Conservation (phyloP, 805 yeast genomes). For the Candida odintsovae region DNA sequence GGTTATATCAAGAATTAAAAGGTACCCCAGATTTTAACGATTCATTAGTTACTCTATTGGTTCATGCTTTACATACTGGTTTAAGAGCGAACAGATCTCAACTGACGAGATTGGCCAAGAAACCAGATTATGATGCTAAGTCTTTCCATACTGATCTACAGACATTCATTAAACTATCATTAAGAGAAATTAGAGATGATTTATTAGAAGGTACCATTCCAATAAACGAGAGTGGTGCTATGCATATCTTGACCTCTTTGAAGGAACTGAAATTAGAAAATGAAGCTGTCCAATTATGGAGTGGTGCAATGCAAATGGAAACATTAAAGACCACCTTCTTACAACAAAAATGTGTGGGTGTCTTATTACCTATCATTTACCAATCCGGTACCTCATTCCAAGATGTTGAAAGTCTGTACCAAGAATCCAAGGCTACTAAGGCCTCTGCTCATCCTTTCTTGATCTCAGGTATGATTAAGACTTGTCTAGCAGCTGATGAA, state of each 20-base stretch:
- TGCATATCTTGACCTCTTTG: conserved; percentile 51
- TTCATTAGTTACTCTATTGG: conserved; percentile 41
- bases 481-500: conserved; percentile 60
- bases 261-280: conserved; percentile 54
- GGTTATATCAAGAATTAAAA: conserved; percentile 40
- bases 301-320: conserved; percentile 46
- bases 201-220: conserved; percentile 37
- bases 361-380: conserved; percentile 60
- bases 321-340: conserved; percentile 41
- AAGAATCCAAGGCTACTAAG: conserved; percentile 32
- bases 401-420: conserved; percentile 54
- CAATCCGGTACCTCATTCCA: conserved; percentile 56
- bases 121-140: conserved; percentile 55
- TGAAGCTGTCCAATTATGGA: conserved; percentile 71
- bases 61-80: conserved; percentile 49
- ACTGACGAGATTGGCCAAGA: conserved; percentile 48
- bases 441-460: conserved; percentile 36
- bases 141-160: conserved; percentile 52
- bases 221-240: conserved; percentile 48
- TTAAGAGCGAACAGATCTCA: conserved; percentile 50
- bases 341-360: conserved; percentile 61
- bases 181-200: conserved; percentile 48
- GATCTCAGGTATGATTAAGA: conserved; percentile 67
- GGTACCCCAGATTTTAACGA: conserved; percentile 42
- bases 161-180: conserved; percentile 40